Conservation (phyloP, 345 rosid species). For the Syzygium oleosum region DNA sequence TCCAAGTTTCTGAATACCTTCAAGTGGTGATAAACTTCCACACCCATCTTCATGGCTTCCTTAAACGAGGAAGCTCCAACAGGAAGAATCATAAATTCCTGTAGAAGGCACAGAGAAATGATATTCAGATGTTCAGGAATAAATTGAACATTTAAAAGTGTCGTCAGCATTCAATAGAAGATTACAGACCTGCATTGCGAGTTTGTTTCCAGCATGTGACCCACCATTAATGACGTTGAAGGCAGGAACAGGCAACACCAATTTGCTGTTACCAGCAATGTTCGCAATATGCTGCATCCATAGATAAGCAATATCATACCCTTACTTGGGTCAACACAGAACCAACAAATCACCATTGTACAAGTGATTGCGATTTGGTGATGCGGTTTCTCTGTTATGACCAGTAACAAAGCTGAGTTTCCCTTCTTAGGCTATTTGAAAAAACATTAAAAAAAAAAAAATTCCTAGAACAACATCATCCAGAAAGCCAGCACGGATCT, state of each 20-base stretch:
- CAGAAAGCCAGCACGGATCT: neutral
- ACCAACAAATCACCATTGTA: neutral
- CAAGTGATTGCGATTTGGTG: neutral
- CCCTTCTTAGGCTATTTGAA: neutral
- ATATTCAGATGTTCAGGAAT: neutral
- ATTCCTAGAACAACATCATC: neutral
- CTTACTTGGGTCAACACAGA: neutral
- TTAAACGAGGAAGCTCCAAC: constrained; percentile 56
- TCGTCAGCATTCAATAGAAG: neutral
- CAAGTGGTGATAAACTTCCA: constrained; percentile 54
- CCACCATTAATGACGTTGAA: constrained; percentile 71
- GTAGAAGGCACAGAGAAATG: neutral
- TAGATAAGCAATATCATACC: neutral
- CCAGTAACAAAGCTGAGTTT: neutral
- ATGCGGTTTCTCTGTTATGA: neutral
- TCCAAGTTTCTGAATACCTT: neutral
- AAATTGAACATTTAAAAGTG: neutral
- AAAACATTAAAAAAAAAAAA: neutral
- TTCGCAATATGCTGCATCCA: constrained; percentile 57
- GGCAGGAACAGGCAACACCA: constrained; percentile 68
- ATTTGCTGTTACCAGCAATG: constrained; percentile 50
- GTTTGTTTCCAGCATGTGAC: constrained; percentile 66
- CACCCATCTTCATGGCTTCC: constrained; percentile 79
- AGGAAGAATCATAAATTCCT: constrained; percentile 77
- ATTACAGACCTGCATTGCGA: constrained; percentile 47